Percentiles rank a stretch among this genome's conserved stretches.
Evolutionary conservation across 2,329 filamentous ascomycete species (phyloP).

Genomic region (Coniochaeta hoffmannii): DNA sequence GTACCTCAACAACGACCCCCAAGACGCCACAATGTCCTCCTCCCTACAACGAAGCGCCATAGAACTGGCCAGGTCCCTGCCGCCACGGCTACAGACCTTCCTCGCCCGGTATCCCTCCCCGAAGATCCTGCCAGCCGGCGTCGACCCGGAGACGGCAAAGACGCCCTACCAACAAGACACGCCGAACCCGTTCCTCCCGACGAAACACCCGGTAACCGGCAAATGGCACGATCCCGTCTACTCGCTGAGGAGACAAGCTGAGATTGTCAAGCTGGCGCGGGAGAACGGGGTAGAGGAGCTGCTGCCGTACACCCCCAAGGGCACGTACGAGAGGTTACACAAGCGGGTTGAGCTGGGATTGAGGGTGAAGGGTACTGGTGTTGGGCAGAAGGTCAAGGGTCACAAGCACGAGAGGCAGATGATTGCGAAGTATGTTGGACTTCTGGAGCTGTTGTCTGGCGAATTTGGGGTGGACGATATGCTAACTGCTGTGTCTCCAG

Average conservation of each 20-base stretch:
- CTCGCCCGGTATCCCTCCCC: slow-evolving; percentile 82
- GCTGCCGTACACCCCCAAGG: slow-evolving; percentile 70
- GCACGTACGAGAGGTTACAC: slow-evolving; percentile 61
- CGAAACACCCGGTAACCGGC: slow-evolving; percentile 70
- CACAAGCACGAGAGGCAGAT: slow-evolving; percentile 86
- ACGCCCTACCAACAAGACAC: slow-evolving; percentile 48
- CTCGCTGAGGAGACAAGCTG: slow-evolving; percentile 81
- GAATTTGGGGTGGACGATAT: slow-evolving; percentile 4
- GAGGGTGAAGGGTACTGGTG: slow-evolving; percentile 85
- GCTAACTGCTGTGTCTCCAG: slow-evolving; percentile 35
- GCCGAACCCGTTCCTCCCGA: slow-evolving; percentile 74
- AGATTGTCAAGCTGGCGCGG: slow-evolving; percentile 78
- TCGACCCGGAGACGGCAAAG: slow-evolving; percentile 28
- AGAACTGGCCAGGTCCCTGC: slow-evolving; percentile 64
- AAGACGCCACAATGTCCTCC: slow-evolving; percentile 12
- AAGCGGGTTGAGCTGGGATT: slow-evolving; percentile 72
- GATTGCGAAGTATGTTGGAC: slow-evolving; percentile 55
- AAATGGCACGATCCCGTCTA: slow-evolving; percentile 78
- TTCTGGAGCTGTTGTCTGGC: neutral
- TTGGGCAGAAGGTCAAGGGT: slow-evolving; percentile 90
- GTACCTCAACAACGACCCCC: slow-evolving; percentile 11
- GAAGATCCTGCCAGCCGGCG: slow-evolving; percentile 42
- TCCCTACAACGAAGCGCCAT: slow-evolving; percentile 27
- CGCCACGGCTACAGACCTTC: slow-evolving; percentile 73
- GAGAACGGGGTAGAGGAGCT: slow-evolving; percentile 74